Base-by-base conservation (phyloP, 106 monocot species). In the Triglochin maritima region DNA sequence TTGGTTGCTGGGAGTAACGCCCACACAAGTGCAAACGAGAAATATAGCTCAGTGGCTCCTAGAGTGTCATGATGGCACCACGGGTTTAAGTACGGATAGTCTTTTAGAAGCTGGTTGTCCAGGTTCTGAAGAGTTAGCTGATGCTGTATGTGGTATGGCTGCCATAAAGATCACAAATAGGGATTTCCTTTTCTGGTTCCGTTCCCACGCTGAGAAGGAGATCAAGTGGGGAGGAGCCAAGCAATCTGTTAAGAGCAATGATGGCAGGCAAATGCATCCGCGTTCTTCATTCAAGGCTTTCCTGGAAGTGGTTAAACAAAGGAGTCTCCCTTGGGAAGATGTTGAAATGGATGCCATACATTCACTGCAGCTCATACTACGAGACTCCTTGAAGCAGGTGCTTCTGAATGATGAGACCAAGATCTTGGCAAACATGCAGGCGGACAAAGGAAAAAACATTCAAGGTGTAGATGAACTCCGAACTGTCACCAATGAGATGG, bases 141-240 rank as follows among this genome's bases (percentile, higher is more conserved):
- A 85, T 69, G 79, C 74, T 12, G 83, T 85, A 17, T 95, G 90
- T 69, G 90, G 94, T 17, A 87, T 95, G 94, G 85, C 94, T 49
- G 85, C 85, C 13, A 85, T 87, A 17, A 95, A 81, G 49, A 90
- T 95, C 61, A 79, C 85, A 17, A 72, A 76, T 11, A 85, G 62
- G 15, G 94, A 87, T 57, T 90, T 83, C 66, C 68, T 95, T 9
- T 90, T 95, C 76, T 95, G 94, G 94, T 95, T 95, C 59, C 79
- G 94, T 17, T 74, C 85, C 11, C 90, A 95, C 57, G 78, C 82
- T 0, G 79, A 85, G 43, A 87, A 83, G 63, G 89, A 89, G 69
- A 89, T 87, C 45, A 89, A 90, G 67, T 94, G 89, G 94, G 89
- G 94, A 64, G 89, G 89, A 17, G 94, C 87, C 42, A 94, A 94